phyloP scores from a whole-genome alignment of 2,329 filamentous ascomycete genomes.

The Microdochium bolleyi region DNA sequence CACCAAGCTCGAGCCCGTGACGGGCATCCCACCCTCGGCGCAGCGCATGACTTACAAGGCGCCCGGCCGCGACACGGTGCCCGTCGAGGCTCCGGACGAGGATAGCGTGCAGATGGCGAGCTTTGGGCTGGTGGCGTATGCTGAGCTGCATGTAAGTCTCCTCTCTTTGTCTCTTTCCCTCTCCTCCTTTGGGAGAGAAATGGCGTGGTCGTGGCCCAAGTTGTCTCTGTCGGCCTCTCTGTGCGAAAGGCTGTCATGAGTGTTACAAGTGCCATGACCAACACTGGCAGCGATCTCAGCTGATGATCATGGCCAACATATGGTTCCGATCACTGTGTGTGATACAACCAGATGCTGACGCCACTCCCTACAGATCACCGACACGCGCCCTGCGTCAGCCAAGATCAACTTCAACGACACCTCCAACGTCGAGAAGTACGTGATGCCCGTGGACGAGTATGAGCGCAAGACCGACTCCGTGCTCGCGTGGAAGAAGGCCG shows the following conservation, averaged over 20 bases:
- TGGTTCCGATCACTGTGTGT: too few species aligned
- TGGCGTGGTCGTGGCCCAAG: too few species aligned
- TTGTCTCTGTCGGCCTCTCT: too few species aligned
- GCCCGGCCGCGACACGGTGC: conserved; percentile 49
- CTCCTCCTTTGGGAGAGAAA: neutral
- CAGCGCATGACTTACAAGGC: conserved; percentile 71
- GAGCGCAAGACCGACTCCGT: conserved; percentile 82
- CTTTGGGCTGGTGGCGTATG: conserved; percentile 65
- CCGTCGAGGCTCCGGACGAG: conserved; percentile 65
- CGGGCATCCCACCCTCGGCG: conserved; percentile 74
- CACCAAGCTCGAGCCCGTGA: conserved; percentile 83
- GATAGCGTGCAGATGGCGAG: conserved; percentile 55
- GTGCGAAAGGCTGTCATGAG: too few species aligned
- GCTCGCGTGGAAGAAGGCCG: conserved; percentile 88
- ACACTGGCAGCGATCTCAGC: too few species aligned
- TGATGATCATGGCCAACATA: too few species aligned
- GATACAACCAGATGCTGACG: conserved; percentile 10
- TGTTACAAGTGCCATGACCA: too few species aligned
- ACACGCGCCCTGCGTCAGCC: conserved; percentile 67
- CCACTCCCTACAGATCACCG: conserved; percentile 56
- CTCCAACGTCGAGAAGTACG: conserved; percentile 78
- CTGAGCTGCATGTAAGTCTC: conserved; percentile 68
- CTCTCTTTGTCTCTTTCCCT: neutral
- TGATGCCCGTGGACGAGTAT: conserved; percentile 80
- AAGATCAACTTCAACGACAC: conserved; percentile 77